Evolutionary conservation across 192 early-diverging fungal species (phyloP).

Genomic region (Irineochytrium annulatum): DNA sequence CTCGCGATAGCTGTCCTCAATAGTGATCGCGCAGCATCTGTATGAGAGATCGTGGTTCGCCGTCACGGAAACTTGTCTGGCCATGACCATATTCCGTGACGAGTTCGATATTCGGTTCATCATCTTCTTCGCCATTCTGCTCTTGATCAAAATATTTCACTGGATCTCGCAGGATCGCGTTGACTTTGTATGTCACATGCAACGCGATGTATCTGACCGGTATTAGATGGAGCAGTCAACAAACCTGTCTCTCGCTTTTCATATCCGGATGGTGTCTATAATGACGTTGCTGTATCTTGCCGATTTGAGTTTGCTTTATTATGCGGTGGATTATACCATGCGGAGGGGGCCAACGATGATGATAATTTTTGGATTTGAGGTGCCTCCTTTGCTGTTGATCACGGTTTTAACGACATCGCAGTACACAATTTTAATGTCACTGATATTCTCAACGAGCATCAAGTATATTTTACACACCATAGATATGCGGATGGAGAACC

Average conservation of each 20-base stretch:
- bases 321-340: slow-evolving; percentile 60
- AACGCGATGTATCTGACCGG: neutral
- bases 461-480: slow-evolving; percentile 88
- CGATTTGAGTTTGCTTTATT: slow-evolving; percentile 73
- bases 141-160: slow-evolving; percentile 94
- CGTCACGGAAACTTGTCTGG: slow-evolving; percentile 92
- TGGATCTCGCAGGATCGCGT: slow-evolving; percentile 93
- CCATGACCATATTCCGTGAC: slow-evolving; percentile 93
- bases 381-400: slow-evolving; percentile 16
- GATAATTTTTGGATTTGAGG: slow-evolving; percentile 98
- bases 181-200: slow-evolving; percentile 58
- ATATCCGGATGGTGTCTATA: slow-evolving; percentile 65
- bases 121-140: slow-evolving; percentile 76
- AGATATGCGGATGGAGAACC: slow-evolving; percentile 66
- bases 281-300: slow-evolving; percentile 61
- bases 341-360: slow-evolving; percentile 83
- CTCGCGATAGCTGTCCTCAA: neutral
- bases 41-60: slow-evolving; percentile 98
- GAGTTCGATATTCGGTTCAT: slow-evolving; percentile 88
- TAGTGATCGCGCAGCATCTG: slow-evolving; percentile 60
- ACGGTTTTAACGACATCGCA: slow-evolving; percentile 22
- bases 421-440: slow-evolving; percentile 83
- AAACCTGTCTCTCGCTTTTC: slow-evolving; percentile 57
- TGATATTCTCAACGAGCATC: slow-evolving; percentile 66
- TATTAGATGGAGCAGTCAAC: slow-evolving; percentile 79